Evolutionary conservation across 106 monocot genomes (phyloP).

Genomic region (Phalaenopsis aphrodite): DNA sequence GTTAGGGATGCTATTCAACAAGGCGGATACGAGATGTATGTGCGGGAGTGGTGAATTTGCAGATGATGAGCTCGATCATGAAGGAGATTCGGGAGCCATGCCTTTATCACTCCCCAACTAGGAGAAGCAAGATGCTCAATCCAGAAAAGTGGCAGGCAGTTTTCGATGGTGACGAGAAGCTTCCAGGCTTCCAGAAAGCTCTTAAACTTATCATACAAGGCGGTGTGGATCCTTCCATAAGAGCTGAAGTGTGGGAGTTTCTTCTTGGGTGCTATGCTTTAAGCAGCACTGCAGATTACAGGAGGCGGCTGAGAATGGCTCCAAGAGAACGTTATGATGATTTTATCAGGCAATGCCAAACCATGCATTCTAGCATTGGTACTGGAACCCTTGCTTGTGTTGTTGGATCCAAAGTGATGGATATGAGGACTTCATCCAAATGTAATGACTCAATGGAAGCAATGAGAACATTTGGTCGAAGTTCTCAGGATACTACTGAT

Average conservation of each 20-base stretch:
- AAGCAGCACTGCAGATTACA: conserved; percentile 67
- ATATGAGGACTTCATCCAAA: conserved; percentile 71
- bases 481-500: conserved; percentile 25
- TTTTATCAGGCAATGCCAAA: conserved; percentile 78
- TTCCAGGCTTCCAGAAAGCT: conserved; percentile 52
- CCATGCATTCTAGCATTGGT: conserved; percentile 84
- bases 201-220: conserved; percentile 66
- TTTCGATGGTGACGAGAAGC: conserved; percentile 57
- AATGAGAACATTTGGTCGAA: conserved; percentile 14
- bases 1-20: no score
- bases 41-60: conserved; percentile 54
- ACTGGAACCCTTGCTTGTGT: conserved; percentile 91
- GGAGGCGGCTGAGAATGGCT: conserved; percentile 69
- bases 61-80: conserved; percentile 65
- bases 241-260: conserved; percentile 97
- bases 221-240: conserved; percentile 94
- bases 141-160: conserved; percentile 68
- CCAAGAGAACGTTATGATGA: conserved; percentile 84
- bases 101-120: conserved; percentile 51
- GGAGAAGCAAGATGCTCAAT: conserved; percentile 66
- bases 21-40: conserved; percentile 36
- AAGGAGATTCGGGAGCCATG: conserved; percentile 71
- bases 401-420: conserved; percentile 97
- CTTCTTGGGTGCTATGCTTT: conserved; percentile 94
- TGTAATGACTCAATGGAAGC: conserved; percentile 38